Evolutionary conservation across 805 yeast genomes (phyloP), one percentile per base, ranked within the genome.

Genomic region (Saccharomycopsis sp.): DNA sequence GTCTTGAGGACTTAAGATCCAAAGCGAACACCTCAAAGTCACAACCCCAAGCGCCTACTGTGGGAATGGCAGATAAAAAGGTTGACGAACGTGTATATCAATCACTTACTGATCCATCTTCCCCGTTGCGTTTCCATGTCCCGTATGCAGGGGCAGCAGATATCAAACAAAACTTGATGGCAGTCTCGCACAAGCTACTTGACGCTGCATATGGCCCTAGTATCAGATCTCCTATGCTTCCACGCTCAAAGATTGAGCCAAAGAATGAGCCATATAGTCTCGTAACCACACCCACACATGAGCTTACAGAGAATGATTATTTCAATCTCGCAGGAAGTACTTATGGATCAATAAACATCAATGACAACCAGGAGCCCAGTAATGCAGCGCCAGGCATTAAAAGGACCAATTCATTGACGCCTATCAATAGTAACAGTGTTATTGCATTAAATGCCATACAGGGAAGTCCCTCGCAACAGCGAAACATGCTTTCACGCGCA

Each of bases 211-310:
- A 47, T 54, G 60, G 60, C 2, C 15, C 57, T 15, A 51, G 49
- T 52, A 58, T 54, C n/a, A 24, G 60, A 17, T 58, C 60, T 38
- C 60, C 60, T 14, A 47, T 58, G 52, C 25, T 58, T 3, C 17
- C 47, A 22, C 44, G 54, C 9, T 41, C 56, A 9, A 23, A 14
- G 34, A 17, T 19, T 7, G 47, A 34, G 15, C 8, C 55, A 7
- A 3, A 24, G 22, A n/a, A n/a, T n/a, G n/a, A n/a, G n/a, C 56
- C 56, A 23, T 15, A 38, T 14, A 50, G 47, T 47, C 29, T 54
- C n/a, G 3, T 19, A 3, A n/a, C 42, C 35, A 54, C 38, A 9
- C 49, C 38, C 2, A 29, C 49, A 15, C 44, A 38, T 29, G 54
- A 38, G 55, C 38, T 23, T 29, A 52, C 19, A 17, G 49, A 44